Conservation (phyloP, 495 filamentous ascomycete species). For the Jackrogersella minutella region DNA sequence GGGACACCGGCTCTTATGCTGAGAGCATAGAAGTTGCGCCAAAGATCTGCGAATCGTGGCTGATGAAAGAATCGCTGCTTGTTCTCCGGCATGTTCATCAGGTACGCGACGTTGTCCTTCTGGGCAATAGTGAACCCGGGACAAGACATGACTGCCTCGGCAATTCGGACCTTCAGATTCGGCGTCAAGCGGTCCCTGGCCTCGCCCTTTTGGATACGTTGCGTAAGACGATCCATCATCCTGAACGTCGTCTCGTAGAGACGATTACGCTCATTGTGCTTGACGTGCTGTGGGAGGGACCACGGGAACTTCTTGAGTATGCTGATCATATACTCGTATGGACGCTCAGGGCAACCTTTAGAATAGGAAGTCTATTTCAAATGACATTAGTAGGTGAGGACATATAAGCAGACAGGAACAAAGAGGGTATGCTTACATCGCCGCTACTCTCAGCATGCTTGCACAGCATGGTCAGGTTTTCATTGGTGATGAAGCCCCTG, state of each 20-base stretch:
- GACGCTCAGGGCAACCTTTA: constrained; percentile 71
- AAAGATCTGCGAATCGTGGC: constrained; percentile 49
- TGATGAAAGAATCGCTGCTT: constrained; percentile 43
- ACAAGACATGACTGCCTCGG: constrained; percentile 65
- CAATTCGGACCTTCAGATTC: constrained; percentile 65
- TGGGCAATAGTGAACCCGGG: constrained; percentile 70
- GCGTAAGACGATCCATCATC: constrained; percentile 51
- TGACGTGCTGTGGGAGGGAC: constrained; percentile 68
- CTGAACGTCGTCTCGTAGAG: constrained; percentile 61
- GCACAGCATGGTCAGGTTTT: constrained; percentile 72
- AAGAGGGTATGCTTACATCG: constrained; percentile 24
- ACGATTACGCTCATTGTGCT: constrained; percentile 66
- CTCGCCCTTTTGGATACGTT: constrained; percentile 33
- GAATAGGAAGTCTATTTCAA: constrained; percentile 67
- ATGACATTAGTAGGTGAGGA: constrained; percentile 17
- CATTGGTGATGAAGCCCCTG: constrained; percentile 71
- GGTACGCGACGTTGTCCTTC: constrained; percentile 59
- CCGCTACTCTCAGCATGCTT: constrained; percentile 66
- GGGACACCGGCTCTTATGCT: constrained; percentile 51
- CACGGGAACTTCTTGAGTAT: constrained; percentile 81
- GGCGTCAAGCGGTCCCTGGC: constrained; percentile 52
- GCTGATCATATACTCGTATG: constrained; percentile 78
- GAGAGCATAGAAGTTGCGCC: constrained; percentile 53
- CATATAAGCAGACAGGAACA: not conserved
- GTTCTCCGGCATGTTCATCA: constrained; percentile 30